A percentile compares a stretch with the other conserved stretches of the same genome.
phyloP scores from a whole-genome alignment of 345 rosid genomes.

The Mercurialis annua region DNA sequence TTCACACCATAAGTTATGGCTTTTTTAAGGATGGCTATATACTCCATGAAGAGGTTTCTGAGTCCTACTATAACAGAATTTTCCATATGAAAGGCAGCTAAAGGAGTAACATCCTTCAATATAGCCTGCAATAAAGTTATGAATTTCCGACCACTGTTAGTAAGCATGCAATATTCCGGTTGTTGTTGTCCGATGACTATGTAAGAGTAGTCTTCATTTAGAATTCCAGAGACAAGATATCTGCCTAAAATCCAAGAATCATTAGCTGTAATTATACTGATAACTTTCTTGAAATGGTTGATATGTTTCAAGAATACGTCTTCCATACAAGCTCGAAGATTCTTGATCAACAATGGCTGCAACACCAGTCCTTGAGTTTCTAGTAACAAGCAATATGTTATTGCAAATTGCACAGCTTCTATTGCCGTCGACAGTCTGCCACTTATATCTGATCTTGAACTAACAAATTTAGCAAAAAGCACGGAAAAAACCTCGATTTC shows the following conservation, averaged over 20 bases:
- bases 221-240: slow-evolving; percentile 44
- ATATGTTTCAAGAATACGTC: slow-evolving; percentile 43
- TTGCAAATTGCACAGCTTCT: slow-evolving; percentile 44
- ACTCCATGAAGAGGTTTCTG: slow-evolving; percentile 41
- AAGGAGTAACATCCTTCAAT: slow-evolving; percentile 35
- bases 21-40: slow-evolving; percentile 38
- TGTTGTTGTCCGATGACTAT: slow-evolving; percentile 35
- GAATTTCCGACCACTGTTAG: slow-evolving; percentile 59
- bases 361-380: slow-evolving; percentile 41
- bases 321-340: slow-evolving; percentile 43
- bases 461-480: slow-evolving; percentile 37
- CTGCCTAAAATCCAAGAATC: slow-evolving; percentile 60
- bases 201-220: slow-evolving; percentile 32
- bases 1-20: slow-evolving; percentile 27
- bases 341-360: slow-evolving; percentile 38
- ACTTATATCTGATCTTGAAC: slow-evolving; percentile 38
- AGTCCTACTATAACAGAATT: slow-evolving; percentile 41
- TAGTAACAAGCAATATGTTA: slow-evolving; percentile 47
- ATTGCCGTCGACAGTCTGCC: slow-evolving; percentile 41
- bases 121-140: slow-evolving; percentile 58
- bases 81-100: slow-evolving; percentile 48
- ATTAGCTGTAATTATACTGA: slow-evolving; percentile 40
- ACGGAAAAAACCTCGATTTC: slow-evolving; percentile 41
- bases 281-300: slow-evolving; percentile 54
- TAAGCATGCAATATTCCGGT: slow-evolving; percentile 50